phyloP scores from a whole-genome alignment of 495 filamentous ascomycete species.

The Friedmanniomyces endolithicus region DNA sequence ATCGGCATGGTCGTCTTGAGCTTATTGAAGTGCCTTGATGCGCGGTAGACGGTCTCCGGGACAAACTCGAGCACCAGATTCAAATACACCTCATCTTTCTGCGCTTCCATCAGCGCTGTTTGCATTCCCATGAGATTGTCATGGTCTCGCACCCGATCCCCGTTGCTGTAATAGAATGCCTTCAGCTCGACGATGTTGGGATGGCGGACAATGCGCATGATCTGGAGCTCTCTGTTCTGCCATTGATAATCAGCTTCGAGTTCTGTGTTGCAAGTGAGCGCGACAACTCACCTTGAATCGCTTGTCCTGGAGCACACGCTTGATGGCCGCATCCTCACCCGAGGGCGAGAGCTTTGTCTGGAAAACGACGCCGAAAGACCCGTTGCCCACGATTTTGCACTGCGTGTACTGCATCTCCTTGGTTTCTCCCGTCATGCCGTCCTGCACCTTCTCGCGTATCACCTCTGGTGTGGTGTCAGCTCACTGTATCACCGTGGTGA shows the following conservation, averaged over 20 bases:
- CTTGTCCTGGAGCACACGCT: slow-evolving; percentile 96
- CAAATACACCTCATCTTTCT: slow-evolving; percentile 99
- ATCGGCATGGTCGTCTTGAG: slow-evolving; percentile 99
- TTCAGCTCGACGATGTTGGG: slow-evolving; percentile 98
- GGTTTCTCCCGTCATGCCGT: slow-evolving; percentile 90
- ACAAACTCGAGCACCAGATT: slow-evolving; percentile 98
- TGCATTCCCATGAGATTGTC: slow-evolving; percentile 19
- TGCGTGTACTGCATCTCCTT: slow-evolving; percentile 96
- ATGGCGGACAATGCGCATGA: slow-evolving; percentile 98
- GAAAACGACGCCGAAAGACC: slow-evolving; percentile 96
- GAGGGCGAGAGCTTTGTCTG: slow-evolving; percentile 96
- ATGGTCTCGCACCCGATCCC: slow-evolving; percentile 58
- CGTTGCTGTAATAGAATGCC: slow-evolving; percentile 98
- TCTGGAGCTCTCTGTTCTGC: slow-evolving; percentile 96
- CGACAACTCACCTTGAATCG: slow-evolving; percentile 74
- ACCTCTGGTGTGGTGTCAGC: slow-evolving; percentile 53
- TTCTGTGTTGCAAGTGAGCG: too few relatives aligned
- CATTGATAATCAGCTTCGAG: too few relatives aligned
- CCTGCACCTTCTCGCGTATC: slow-evolving; percentile 96
- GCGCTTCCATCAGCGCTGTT: slow-evolving; percentile 22
- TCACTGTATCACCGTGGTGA: background rate
- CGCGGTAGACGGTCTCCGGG: slow-evolving; percentile 94
- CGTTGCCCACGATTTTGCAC: slow-evolving; percentile 99
- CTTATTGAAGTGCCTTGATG: slow-evolving; percentile 99
- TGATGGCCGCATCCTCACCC: slow-evolving; percentile 96